Conservation (phyloP, 768 basidiomycete species). For the Chiua virens region DNA sequence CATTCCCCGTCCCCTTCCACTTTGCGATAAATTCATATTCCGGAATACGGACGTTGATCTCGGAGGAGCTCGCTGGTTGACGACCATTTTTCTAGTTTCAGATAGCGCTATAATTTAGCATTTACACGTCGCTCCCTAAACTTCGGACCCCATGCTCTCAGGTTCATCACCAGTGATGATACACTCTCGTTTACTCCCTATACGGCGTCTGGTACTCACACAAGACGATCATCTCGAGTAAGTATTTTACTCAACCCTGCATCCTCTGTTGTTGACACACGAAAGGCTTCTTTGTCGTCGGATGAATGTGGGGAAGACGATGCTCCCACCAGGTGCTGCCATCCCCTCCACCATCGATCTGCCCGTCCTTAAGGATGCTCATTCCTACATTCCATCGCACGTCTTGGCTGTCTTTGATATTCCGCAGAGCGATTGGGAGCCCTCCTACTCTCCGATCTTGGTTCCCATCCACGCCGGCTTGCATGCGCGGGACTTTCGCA, state of each 20-base stretch:
- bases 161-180: conserved; percentile 16
- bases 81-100: conserved; percentile 15
- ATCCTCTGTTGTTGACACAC: conserved; percentile 6
- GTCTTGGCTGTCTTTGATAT: conserved; percentile 47
- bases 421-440: conserved; percentile 28
- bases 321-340: conserved; percentile 21
- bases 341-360: conserved; percentile 50
- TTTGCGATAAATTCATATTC: conserved; percentile 1
- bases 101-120: conserved; percentile 9
- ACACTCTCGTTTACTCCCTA: conserved; percentile 26
- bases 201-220: conserved; percentile 14
- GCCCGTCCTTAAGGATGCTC: conserved; percentile 41
- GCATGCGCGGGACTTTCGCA: conserved; percentile 41
- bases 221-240: conserved; percentile 32
- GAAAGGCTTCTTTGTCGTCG: conserved; percentile 31
- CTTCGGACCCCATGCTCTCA: too few species aligned
- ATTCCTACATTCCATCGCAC: conserved; percentile 52
- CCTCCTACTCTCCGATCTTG: conserved; percentile 40
- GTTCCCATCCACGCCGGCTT: conserved; percentile 53
- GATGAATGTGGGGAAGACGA: conserved; percentile 34
- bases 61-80: conserved; percentile 19
- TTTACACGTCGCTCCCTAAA: conserved; percentile 7
- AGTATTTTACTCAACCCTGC: background rate
- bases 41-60: conserved; percentile 11
- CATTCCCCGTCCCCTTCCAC: conserved; percentile 6